These are phyloP conservation scores for Dalechampia spathulata DNA, from an alignment of 441 rosid species.

Conservation along the genomic window DNA sequence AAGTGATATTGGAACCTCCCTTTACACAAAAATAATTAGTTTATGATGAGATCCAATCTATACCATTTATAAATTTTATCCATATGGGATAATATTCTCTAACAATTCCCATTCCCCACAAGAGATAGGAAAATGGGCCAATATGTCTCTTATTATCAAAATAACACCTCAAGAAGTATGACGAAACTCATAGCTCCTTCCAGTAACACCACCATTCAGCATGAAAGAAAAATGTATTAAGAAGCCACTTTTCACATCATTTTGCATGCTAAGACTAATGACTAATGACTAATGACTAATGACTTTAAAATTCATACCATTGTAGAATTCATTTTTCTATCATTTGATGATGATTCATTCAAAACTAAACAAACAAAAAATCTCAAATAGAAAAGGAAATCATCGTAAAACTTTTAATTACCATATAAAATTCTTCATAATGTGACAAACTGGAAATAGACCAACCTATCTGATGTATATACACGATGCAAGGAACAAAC, in stretches of 20 bases:
- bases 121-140: neutral
- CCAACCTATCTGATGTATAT: slow-evolving; percentile 89
- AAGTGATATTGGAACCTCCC: too few species aligned
- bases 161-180: neutral
- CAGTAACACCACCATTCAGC: neutral
- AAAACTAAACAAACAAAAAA: too few species aligned
- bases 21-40: too few species aligned
- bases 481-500: slow-evolving; percentile 61
- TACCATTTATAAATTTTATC: too few species aligned
- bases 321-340: too few species aligned
- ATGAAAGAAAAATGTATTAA: neutral
- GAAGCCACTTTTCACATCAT: neutral
- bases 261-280: neutral
- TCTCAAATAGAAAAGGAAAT: neutral
- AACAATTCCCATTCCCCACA: neutral
- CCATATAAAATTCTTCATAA: slow-evolving; percentile 1
- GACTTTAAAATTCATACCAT: too few species aligned
- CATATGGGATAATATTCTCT: too few species aligned
- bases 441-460: slow-evolving; percentile 9
- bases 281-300: too few species aligned
- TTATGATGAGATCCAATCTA: too few species aligned
- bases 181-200: neutral
- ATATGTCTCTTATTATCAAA: neutral
- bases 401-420: neutral
- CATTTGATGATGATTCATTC: too few species aligned